Percentiles rank a stretch among this genome's conserved stretches.
phyloP scores from a whole-genome alignment of 106 monocot species.

The Narthecium ossifragum region DNA sequence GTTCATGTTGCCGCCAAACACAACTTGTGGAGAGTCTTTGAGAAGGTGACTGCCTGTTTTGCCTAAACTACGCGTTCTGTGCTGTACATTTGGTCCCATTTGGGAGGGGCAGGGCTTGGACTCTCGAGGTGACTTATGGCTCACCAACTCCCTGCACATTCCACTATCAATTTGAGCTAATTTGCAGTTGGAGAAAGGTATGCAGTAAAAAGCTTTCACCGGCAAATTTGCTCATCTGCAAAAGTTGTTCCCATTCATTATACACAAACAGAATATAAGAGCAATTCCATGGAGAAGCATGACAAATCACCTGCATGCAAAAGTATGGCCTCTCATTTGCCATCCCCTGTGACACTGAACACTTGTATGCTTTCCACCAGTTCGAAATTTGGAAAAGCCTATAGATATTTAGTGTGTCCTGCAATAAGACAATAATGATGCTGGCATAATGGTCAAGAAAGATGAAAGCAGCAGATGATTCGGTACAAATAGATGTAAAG shows the following conservation, averaged over 20 bases:
- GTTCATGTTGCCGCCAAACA: conserved; percentile 51
- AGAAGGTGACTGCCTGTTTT: conserved; percentile 5
- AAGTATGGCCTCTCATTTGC: conserved; percentile 27
- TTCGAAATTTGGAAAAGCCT: conserved; percentile 17
- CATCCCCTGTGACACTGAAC: conserved; percentile 19
- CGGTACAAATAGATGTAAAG: not conserved
- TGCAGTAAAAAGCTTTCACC: conserved; percentile 6
- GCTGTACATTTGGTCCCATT: conserved; percentile 2
- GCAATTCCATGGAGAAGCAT: not conserved
- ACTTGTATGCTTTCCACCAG: conserved; percentile 37
- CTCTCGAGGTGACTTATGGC: conserved; percentile 34
- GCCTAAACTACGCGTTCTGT: conserved; percentile 10
- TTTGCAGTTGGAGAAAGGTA: conserved; percentile 9
- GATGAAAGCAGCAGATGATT: too few relatives aligned
- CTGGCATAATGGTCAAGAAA: not conserved
- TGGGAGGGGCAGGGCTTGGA: not conserved
- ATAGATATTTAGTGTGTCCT: conserved; percentile 47
- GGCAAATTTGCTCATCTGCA: conserved; percentile 27
- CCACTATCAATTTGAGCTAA: not conserved
- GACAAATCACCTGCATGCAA: conserved; percentile 31
- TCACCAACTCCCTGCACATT: conserved; percentile 2
- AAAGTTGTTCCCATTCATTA: not conserved
- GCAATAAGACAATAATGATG: not conserved
- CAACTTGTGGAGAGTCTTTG: conserved; percentile 2
- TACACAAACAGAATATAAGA: not conserved